Evolutionary conservation across 108 stramenopile species (phyloP).

Genomic region (Aurantiochytrium sp.): DNA sequence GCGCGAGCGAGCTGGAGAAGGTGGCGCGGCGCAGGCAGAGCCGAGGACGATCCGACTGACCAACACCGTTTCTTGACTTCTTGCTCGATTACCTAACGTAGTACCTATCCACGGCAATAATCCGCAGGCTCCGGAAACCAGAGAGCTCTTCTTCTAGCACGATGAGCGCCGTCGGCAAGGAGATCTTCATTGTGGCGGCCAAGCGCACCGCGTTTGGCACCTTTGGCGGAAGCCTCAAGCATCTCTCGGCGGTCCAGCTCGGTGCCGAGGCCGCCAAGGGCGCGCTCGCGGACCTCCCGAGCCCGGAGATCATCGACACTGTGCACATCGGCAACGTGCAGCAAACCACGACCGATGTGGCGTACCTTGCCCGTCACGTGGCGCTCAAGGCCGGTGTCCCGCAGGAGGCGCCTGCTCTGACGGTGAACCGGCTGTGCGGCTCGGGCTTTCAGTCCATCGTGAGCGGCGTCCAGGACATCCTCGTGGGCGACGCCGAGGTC

Average conservation of each 20-base stretch:
- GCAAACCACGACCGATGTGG: conserved; percentile 76
- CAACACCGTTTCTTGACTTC: too few relatives aligned
- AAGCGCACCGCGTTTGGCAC: conserved; percentile 96
- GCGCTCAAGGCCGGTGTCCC: conserved; percentile 74
- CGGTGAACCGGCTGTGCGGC: conserved; percentile 94
- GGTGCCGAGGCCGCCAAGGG: conserved; percentile 64
- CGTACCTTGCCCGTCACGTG: conserved; percentile 88
- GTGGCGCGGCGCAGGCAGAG: too few relatives aligned
- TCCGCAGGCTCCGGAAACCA: background rate
- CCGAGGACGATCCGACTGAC: too few relatives aligned
- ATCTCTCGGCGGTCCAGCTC: conserved; percentile 70
- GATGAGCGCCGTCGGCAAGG: conserved; percentile 26
- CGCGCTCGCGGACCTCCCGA: conserved; percentile 60
- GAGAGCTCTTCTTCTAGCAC: background rate
- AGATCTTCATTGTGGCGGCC: conserved; percentile 51
- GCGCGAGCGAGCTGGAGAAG: too few relatives aligned
- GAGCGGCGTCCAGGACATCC: conserved; percentile 80
- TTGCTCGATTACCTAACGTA: too few relatives aligned
- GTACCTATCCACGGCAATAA: too few relatives aligned
- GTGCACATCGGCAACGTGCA: conserved; percentile 93
- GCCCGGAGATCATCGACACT: conserved; percentile 64
- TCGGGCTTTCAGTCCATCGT: conserved; percentile 92
- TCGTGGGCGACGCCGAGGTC: conserved; percentile 73
- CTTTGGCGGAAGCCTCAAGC: conserved; percentile 84
- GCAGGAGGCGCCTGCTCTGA: conserved; percentile 74